Percentiles rank a stretch among this genome's conserved stretches.
Conservation (phyloP, 148 eudicot genomes). For the Selenicereus undatus region DNA sequence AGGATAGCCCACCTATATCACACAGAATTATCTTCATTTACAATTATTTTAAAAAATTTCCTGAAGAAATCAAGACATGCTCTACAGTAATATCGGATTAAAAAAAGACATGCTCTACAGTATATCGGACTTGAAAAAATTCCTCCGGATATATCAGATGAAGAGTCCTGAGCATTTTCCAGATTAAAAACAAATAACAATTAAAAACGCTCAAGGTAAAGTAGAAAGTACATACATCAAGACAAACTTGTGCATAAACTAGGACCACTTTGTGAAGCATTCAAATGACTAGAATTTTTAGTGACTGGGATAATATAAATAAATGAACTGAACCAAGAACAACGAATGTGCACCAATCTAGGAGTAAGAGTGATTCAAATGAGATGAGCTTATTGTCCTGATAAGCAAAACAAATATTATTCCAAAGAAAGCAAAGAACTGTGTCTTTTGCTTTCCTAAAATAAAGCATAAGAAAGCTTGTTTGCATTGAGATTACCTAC, state of each 20-base stretch:
- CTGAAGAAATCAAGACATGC: background rate
- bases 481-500: background rate
- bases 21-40: slow-evolving; percentile 7
- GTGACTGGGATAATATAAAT: background rate
- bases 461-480: background rate
- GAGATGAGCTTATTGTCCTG: background rate
- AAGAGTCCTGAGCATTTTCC: background rate
- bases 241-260: background rate
- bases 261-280: background rate
- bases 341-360: background rate
- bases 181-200: background rate
- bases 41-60: background rate
- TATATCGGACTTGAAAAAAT: background rate
- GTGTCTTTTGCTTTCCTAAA: background rate
- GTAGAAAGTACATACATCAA: background rate
- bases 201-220: background rate
- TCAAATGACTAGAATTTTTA: background rate
- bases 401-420: background rate
- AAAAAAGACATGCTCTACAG: too few relatives aligned
- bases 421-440: background rate
- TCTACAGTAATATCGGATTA: background rate
- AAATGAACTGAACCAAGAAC: background rate
- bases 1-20: slow-evolving; percentile 78
- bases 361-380: background rate
- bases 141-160: slow-evolving; percentile 8